These are phyloP conservation scores for Mortierella alpina DNA, from an alignment of 192 early-diverging fungal genomes.

Conservation along the genomic window DNA sequence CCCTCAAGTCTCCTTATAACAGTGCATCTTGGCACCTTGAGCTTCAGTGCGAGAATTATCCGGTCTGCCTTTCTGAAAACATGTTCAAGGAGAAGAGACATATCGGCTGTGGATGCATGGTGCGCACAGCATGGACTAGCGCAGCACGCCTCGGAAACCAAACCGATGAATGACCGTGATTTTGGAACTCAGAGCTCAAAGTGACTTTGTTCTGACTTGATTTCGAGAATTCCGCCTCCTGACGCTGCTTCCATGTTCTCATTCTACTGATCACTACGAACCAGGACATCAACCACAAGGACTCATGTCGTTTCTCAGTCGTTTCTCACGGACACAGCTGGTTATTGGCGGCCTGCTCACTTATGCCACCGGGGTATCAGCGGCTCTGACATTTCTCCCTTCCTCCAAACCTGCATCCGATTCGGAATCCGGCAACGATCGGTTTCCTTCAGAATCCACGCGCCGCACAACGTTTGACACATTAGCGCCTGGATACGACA, in stretches of 20 bases:
- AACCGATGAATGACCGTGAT: no score
- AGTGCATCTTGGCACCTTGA: no score
- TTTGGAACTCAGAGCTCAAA: no score
- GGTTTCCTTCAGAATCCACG: slow-evolving; percentile 30
- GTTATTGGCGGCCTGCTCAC: slow-evolving; percentile 39
- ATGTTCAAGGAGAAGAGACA: no score
- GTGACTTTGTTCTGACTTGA: no score
- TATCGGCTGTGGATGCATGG: no score
- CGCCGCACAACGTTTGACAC: slow-evolving; percentile 39
- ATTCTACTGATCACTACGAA: neutral
- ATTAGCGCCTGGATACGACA: slow-evolving; percentile 40
- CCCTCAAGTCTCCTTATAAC: no score
- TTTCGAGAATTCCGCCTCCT: neutral
- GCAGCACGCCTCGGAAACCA: no score
- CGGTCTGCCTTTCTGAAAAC: no score
- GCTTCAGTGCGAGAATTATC: no score
- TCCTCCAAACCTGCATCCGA: neutral
- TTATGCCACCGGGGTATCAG: slow-evolving; percentile 44
- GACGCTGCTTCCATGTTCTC: neutral
- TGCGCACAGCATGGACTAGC: no score
- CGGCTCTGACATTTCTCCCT: slow-evolving; percentile 43
- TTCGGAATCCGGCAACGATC: slow-evolving; percentile 1
- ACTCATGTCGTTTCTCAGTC: slow-evolving; percentile 44
- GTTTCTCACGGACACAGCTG: slow-evolving; percentile 43
- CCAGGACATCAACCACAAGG: neutral